Percentiles rank a stretch among this genome's conserved stretches.
Evolutionary conservation across 495 filamentous ascomycete genomes (phyloP).

Genomic region (Podospora bellae-mahoneyi): DNA sequence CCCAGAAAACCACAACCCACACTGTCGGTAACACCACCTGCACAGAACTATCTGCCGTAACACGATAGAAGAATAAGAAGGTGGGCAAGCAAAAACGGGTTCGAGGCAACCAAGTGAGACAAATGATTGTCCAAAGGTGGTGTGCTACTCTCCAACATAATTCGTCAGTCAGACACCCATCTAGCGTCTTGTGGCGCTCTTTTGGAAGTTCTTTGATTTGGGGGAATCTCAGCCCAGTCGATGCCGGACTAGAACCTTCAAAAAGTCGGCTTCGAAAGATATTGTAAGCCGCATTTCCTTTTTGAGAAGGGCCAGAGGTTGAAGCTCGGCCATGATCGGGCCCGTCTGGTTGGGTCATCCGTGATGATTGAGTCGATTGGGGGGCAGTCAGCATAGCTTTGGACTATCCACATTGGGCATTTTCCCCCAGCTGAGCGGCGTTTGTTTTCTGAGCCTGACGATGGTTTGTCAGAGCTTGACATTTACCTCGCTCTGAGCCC

Average conservation of each 20-base stretch:
- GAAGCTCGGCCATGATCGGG: not conserved
- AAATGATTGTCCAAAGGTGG: not conserved
- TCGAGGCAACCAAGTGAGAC: not conserved
- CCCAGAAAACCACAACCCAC: not conserved
- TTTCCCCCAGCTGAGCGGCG: not conserved
- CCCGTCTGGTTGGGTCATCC: not conserved
- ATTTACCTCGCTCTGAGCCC: not conserved
- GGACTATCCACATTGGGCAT: not conserved
- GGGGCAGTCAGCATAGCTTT: not conserved
- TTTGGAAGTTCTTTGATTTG: not conserved
- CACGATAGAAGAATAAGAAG: not conserved
- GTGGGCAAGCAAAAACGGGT: not conserved
- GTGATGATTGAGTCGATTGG: not conserved
- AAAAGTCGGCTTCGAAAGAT: not conserved
- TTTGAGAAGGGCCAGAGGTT: not conserved
- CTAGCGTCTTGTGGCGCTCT: not conserved
- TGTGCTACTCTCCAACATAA: not conserved
- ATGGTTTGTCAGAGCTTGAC: not conserved
- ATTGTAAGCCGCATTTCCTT: constrained; percentile 8
- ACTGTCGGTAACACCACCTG: not conserved
- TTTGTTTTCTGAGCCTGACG: not conserved
- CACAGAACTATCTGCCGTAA: not conserved
- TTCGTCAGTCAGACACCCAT: not conserved
- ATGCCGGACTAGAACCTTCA: not conserved
- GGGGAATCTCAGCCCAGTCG: not conserved